Conservation (phyloP, 2,329 filamentous ascomycete species). For the Pseudogymnoascus sp. region DNA sequence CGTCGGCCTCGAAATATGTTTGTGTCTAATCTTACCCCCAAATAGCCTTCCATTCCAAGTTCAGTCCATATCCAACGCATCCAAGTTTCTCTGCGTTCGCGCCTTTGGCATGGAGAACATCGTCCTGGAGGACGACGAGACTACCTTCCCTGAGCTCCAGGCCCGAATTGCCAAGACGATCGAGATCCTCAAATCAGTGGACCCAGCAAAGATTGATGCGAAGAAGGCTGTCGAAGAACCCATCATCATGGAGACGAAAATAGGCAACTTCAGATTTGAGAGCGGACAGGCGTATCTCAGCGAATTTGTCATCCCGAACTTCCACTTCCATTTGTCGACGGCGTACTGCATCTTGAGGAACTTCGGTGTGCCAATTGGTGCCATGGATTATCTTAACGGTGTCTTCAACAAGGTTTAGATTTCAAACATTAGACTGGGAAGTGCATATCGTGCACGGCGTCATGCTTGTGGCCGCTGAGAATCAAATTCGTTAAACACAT, state of each 20-base stretch:
- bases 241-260: background rate
- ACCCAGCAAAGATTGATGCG: conserved; percentile 19
- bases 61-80: background rate
- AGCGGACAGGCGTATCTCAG: conserved; percentile 31
- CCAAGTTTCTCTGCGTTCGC: conserved; percentile 18
- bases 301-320: conserved; percentile 37
- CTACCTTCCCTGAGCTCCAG: conserved; percentile 39
- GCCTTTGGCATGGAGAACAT: conserved; percentile 28
- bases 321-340: conserved; percentile 43
- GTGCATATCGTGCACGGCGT: background rate
- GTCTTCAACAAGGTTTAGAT: conserved; percentile 7
- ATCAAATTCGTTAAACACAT: background rate
- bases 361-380: conserved; percentile 41
- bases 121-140: conserved; percentile 33
- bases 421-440: background rate
- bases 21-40: background rate
- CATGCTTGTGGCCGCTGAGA: background rate
- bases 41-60: background rate
- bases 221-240: background rate
- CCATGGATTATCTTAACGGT: conserved; percentile 35
- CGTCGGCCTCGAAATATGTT: background rate
- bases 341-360: conserved; percentile 41
- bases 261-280: conserved; percentile 6
- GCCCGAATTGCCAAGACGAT: conserved; percentile 38
- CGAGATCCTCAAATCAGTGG: conserved; percentile 34